Conservation (phyloP, 2,329 filamentous ascomycete species). For the Eurotiales sp. region DNA sequence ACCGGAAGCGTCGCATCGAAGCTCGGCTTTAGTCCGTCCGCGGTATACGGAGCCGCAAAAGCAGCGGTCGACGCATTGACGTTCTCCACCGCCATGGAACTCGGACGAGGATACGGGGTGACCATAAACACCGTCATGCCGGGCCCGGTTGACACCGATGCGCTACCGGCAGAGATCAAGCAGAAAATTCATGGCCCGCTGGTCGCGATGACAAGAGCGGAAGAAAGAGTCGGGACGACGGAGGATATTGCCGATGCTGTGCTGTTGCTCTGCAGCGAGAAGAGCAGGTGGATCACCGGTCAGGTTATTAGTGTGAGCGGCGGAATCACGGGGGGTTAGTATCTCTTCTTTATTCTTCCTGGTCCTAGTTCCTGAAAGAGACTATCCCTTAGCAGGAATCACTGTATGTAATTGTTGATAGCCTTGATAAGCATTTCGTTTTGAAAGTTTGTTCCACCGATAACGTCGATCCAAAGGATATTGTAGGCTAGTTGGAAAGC, state of each 20-base stretch:
- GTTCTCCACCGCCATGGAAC: slow-evolving; percentile 19
- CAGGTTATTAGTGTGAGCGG: slow-evolving; percentile 41
- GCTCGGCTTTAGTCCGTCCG: slow-evolving; percentile 14
- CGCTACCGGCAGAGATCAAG: slow-evolving; percentile 16
- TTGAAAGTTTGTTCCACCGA: slow-evolving; percentile 1
- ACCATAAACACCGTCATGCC: slow-evolving; percentile 45
- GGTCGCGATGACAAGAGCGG: slow-evolving; percentile 28
- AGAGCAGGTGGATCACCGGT: slow-evolving; percentile 46
- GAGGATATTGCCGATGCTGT: slow-evolving; percentile 45
- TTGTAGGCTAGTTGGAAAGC: slow-evolving; percentile 1
- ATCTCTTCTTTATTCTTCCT: neutral
- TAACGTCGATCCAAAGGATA: slow-evolving; percentile 10
- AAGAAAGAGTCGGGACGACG: slow-evolving; percentile 30
- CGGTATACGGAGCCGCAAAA: slow-evolving; percentile 22
- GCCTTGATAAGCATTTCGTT: slow-evolving; percentile 1
- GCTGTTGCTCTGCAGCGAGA: slow-evolving; percentile 37
- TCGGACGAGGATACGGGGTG: slow-evolving; percentile 37
- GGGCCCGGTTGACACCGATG: slow-evolving; percentile 39
- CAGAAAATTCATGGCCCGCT: slow-evolving; percentile 16
- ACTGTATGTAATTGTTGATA: too few relatives aligned
- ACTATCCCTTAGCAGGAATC: too few relatives aligned
- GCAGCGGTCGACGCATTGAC: slow-evolving; percentile 21
- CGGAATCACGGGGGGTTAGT: slow-evolving; percentile 26
- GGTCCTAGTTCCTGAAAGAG: too few relatives aligned
- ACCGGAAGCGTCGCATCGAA: slow-evolving; percentile 30